Percentiles rank a stretch among this genome's conserved stretches.
phyloP scores from a whole-genome alignment of 2,329 filamentous ascomycete genomes.

The Talaromyces sp. region DNA sequence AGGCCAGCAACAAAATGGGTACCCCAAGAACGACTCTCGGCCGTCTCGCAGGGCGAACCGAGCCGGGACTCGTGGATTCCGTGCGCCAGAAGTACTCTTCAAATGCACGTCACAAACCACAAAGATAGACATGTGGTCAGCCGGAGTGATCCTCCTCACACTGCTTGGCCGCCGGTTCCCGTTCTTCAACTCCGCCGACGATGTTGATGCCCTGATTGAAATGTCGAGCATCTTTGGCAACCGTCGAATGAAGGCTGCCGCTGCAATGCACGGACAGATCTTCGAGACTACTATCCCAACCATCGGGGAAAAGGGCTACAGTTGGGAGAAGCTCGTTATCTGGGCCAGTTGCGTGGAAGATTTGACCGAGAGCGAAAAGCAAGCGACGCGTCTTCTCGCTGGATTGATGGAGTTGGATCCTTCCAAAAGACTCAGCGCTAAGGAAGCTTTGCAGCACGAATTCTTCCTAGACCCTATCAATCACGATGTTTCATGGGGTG shows the following conservation, averaged over 20 bases:
- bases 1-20: slow-evolving; percentile 54
- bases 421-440: slow-evolving; percentile 36
- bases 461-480: slow-evolving; percentile 40
- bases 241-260: slow-evolving; percentile 75
- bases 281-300: slow-evolving; percentile 92
- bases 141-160: slow-evolving; percentile 93
- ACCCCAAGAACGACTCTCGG: slow-evolving; percentile 84
- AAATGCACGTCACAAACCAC: slow-evolving; percentile 95
- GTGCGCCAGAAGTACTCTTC: slow-evolving; percentile 91
- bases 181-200: slow-evolving; percentile 98
- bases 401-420: slow-evolving; percentile 42
- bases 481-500: slow-evolving; percentile 38
- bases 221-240: slow-evolving; percentile 91
- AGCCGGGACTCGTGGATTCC: slow-evolving; percentile 90
- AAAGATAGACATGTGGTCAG: slow-evolving; percentile 95
- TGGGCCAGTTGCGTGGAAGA: slow-evolving; percentile 83
- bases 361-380: slow-evolving; percentile 43
- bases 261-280: slow-evolving; percentile 79
- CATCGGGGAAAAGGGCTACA: slow-evolving; percentile 78
- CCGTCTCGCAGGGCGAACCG: slow-evolving; percentile 87
- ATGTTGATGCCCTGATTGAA: slow-evolving; percentile 95
- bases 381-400: slow-evolving; percentile 40
- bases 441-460: slow-evolving; percentile 40
- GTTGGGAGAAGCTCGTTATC: slow-evolving; percentile 85
- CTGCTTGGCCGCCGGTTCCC: slow-evolving; percentile 88